A percentile compares a stretch with the other conserved stretches of the same genome.
Conservation (phyloP, 352 stramenopile genomes). For the Pythium phragmitis region DNA sequence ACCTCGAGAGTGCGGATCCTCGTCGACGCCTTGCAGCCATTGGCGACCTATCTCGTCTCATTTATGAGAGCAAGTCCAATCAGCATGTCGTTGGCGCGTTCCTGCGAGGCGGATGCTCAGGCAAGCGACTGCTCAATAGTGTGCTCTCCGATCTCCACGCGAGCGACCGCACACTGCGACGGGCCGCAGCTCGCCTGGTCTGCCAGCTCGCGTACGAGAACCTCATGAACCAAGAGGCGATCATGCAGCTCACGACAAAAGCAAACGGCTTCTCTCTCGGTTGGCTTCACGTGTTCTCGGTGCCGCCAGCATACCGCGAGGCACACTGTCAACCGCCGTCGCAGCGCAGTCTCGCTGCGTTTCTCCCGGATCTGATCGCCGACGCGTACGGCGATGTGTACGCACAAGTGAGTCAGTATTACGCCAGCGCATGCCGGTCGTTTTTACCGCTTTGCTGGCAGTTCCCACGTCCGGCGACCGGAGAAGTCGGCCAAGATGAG, state of each 20-base stretch:
- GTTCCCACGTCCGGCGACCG: slow-evolving; percentile 6
- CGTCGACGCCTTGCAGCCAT: slow-evolving; percentile 38
- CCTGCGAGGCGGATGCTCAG: slow-evolving; percentile 27
- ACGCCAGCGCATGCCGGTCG: slow-evolving; percentile 37
- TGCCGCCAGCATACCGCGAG: slow-evolving; percentile 33
- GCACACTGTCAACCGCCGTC: not conserved
- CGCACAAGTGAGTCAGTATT: slow-evolving; percentile 43
- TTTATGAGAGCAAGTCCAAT: slow-evolving; percentile 37
- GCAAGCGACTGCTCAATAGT: slow-evolving; percentile 24
- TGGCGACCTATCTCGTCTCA: slow-evolving; percentile 31
- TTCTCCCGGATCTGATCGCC: slow-evolving; percentile 33
- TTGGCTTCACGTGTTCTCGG: slow-evolving; percentile 56
- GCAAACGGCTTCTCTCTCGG: slow-evolving; percentile 38
- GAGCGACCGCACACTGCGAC: slow-evolving; percentile 41
- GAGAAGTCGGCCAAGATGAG: not conserved
- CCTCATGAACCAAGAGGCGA: slow-evolving; percentile 35
- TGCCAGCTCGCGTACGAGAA: slow-evolving; percentile 58
- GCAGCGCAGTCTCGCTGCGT: slow-evolving; percentile 25
- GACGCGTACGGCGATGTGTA: slow-evolving; percentile 47
- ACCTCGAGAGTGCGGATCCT: slow-evolving; percentile 29
- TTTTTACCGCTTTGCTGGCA: slow-evolving; percentile 57
- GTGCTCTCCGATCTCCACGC: slow-evolving; percentile 38
- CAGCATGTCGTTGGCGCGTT: slow-evolving; percentile 46
- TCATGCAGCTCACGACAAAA: slow-evolving; percentile 21
- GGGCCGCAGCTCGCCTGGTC: slow-evolving; percentile 44